Evolutionary conservation across 1,284 basidiomycete species (phyloP), one percentile per base, ranked within the genome.

Genomic region (Leccinum subrobustum): DNA sequence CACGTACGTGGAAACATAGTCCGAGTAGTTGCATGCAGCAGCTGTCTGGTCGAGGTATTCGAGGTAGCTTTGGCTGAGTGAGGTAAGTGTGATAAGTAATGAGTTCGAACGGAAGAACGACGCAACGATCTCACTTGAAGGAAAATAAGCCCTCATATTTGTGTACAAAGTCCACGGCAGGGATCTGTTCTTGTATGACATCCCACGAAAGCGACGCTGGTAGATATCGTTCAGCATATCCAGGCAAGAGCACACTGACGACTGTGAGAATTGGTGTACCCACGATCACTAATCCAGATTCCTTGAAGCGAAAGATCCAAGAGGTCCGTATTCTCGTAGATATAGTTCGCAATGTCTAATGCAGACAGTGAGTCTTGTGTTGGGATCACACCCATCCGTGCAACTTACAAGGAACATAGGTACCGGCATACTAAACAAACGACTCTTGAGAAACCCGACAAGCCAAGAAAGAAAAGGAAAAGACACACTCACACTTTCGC

Each of bases 271-370:
- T 84, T 69, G 6, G 47, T 48, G 20, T 48, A 48, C 47, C 47
- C 66, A 90, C 89, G 88, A 73, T 91, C 88, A 29, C 79, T 79
- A 42, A 91, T 84, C 86, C 87, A 91, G 42, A 88, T 84, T 5
- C 89, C 89, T 67, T 87, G 84, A 31, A 91, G 75, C 23, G 80
- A 75, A 23, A 91, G 76, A 57, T 83, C 80, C 7, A 91, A 72
- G 0, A 74, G 65, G 2, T 66, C 72, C 0, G 86, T 82, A 56
- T 91, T 75, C 33, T 81, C 79, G 66, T 85, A 88, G 57, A 92
- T 87, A 68, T 81, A 88, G 71, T 91, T 84, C 2, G 90, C 89
- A 62, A 90, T 86, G 66, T 91, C 89, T 91, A 48, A 48, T 23
- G 54, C 25, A 18, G 31, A 52, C 20, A 12, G n/a, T 62, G 31